A percentile compares a stretch with the other conserved stretches of the same genome.
These are phyloP conservation scores for Pseudisothecium myosuroides DNA, from an alignment of 225 moss, liverwort and hornwort genomes.

Conservation along the genomic window DNA sequence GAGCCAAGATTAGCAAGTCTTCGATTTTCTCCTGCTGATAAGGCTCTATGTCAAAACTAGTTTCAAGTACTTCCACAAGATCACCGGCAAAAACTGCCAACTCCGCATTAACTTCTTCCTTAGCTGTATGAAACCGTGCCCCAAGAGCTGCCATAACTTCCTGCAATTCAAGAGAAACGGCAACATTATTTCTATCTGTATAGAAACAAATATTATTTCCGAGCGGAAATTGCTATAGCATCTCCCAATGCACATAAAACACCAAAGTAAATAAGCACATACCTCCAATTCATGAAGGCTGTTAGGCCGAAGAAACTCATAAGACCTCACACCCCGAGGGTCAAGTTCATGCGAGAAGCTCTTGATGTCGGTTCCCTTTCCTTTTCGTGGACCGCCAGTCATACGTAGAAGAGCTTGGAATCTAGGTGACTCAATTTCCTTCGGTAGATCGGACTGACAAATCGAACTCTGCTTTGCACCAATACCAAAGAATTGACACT, in stretches of 20 bases:
- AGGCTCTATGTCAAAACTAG: slow-evolving; percentile 33
- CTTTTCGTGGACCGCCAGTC: slow-evolving; percentile 76
- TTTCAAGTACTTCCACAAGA: slow-evolving; percentile 85
- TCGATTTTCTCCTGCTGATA: slow-evolving; percentile 64
- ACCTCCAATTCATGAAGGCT: slow-evolving; percentile 92
- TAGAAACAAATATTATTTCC: neutral
- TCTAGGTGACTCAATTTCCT: slow-evolving; percentile 90
- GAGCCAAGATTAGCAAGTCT: slow-evolving; percentile 79
- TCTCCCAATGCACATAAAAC: neutral
- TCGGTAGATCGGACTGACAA: slow-evolving; percentile 68
- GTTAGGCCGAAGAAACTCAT: slow-evolving; percentile 62
- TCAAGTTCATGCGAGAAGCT: slow-evolving; percentile 98
- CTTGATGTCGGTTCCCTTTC: slow-evolving; percentile 73
- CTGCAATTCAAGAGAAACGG: slow-evolving; percentile 22
- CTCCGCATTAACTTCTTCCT: slow-evolving; percentile 85
- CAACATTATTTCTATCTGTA: neutral
- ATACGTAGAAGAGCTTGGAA: slow-evolving; percentile 95
- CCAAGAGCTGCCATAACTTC: slow-evolving; percentile 74
- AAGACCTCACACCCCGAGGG: slow-evolving; percentile 70
- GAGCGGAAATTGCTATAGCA: neutral
- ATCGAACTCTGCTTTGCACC: slow-evolving; percentile 39
- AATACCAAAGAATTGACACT: neutral
- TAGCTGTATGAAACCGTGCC: slow-evolving; percentile 78
- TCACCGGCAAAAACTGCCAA: slow-evolving; percentile 87
- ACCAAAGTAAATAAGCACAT: neutral